phyloP scores from a whole-genome alignment of 345 rosid species.

The Tarenaya hassleriana region DNA sequence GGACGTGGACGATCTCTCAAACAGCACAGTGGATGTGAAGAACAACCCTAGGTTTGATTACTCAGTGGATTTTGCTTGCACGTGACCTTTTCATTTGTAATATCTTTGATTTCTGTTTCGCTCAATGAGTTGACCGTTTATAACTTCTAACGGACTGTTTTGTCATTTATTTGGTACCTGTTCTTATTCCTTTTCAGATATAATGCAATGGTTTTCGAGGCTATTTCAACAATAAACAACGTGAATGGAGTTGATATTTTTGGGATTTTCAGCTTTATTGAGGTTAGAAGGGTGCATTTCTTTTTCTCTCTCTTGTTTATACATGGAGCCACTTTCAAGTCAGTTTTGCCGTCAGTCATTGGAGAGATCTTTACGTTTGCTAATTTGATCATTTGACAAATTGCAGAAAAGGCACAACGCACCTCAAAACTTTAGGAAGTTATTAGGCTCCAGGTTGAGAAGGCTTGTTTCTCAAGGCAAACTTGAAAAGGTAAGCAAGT shows the following conservation, averaged over 20 bases:
- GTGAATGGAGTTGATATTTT: constrained; percentile 40
- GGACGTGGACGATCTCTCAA: not conserved
- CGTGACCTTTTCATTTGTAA: not conserved
- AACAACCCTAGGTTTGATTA: constrained; percentile 5
- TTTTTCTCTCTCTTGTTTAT: constrained; percentile 1
- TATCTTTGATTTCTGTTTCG: not conserved
- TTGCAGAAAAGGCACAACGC: constrained; percentile 58
- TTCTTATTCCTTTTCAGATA: constrained; percentile 30
- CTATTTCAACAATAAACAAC: constrained; percentile 45
- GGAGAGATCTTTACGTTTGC: not conserved
- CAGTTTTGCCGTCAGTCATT: not conserved
- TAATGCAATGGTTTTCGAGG: constrained; percentile 53
- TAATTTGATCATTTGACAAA: constrained; percentile 9
- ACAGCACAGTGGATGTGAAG: constrained; percentile 2
- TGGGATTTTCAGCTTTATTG: constrained; percentile 48
- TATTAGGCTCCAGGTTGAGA: constrained; percentile 46
- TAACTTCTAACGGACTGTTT: not conserved
- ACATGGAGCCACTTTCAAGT: not conserved
- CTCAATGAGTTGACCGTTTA: not conserved
- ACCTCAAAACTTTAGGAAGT: constrained; percentile 51
- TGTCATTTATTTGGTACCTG: not conserved
- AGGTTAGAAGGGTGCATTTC: constrained; percentile 33
- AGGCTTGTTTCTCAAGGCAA: constrained; percentile 51
- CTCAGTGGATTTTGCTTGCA: not conserved
- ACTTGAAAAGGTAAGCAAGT: constrained; percentile 52